These are phyloP conservation scores for Didymella arachidicola DNA, from an alignment of 2,329 filamentous ascomycete species.

Conservation along the genomic window DNA sequence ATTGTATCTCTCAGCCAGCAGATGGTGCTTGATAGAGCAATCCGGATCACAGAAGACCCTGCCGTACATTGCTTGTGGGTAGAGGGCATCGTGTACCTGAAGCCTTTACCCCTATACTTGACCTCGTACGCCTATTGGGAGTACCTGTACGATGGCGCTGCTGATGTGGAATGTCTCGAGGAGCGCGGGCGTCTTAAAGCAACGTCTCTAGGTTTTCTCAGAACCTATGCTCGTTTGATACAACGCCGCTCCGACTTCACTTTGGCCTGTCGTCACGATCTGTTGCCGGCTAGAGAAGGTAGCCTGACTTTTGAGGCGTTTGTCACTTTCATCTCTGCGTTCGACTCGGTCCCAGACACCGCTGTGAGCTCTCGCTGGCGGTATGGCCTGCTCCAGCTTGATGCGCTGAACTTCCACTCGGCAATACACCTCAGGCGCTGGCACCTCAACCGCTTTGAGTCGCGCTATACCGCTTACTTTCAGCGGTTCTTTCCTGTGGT, in stretches of 20 bases:
- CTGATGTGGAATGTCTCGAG: background rate
- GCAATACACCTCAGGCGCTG: slow-evolving; percentile 24
- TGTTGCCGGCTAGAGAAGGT: background rate
- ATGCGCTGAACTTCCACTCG: slow-evolving; percentile 33
- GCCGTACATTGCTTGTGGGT: slow-evolving; percentile 32
- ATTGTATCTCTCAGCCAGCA: slow-evolving; percentile 29
- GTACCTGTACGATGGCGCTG: slow-evolving; percentile 28
- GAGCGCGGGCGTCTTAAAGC: slow-evolving; percentile 1
- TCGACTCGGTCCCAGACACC: slow-evolving; percentile 23
- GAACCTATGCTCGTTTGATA: background rate
- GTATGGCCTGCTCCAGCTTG: slow-evolving; percentile 29
- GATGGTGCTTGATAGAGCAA: slow-evolving; percentile 24
- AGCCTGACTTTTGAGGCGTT: slow-evolving; percentile 9
- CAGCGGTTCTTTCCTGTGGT: slow-evolving; percentile 30
- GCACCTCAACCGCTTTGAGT: slow-evolving; percentile 33
- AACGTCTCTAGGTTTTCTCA: slow-evolving; percentile 1
- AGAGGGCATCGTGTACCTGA: slow-evolving; percentile 4
- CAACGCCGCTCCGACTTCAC: slow-evolving; percentile 2
- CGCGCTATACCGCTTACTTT: slow-evolving; percentile 27
- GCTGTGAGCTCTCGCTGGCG: slow-evolving; percentile 23
- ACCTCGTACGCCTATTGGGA: slow-evolving; percentile 33
- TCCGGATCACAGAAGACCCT: slow-evolving; percentile 30
- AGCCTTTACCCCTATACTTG: slow-evolving; percentile 12
- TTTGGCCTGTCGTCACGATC: background rate
- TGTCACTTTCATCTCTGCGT: slow-evolving; percentile 26